phyloP scores from a whole-genome alignment of 768 basidiomycete genomes.

The Trametes punicea region DNA sequence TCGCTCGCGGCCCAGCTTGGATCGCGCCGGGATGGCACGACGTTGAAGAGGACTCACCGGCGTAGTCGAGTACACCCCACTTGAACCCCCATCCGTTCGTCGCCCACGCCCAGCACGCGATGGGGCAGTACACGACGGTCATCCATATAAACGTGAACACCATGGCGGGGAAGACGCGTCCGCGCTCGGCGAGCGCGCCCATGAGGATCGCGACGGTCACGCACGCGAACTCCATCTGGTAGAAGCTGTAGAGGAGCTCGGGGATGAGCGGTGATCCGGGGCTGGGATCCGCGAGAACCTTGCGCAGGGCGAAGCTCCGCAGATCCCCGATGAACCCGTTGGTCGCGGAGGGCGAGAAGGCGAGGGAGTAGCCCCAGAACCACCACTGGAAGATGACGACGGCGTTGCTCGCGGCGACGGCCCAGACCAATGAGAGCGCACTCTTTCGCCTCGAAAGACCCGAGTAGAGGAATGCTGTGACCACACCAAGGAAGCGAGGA shows the following conservation, averaged over 20 bases:
- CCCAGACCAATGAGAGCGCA: slow-evolving; percentile 74
- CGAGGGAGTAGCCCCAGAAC: slow-evolving; percentile 79
- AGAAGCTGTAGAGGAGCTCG: slow-evolving; percentile 78
- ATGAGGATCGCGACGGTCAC: slow-evolving; percentile 76
- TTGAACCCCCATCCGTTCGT: slow-evolving; percentile 79
- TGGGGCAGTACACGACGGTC: slow-evolving; percentile 83
- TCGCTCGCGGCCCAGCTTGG: too few species aligned
- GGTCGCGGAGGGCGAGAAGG: slow-evolving; percentile 74
- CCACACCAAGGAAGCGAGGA: slow-evolving; percentile 44
- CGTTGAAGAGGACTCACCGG: too few species aligned
- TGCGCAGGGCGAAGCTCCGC: slow-evolving; percentile 68
- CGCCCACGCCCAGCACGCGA: slow-evolving; percentile 86
- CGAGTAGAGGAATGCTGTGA: slow-evolving; percentile 72
- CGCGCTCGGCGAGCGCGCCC: slow-evolving; percentile 84
- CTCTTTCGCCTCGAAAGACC: slow-evolving; percentile 69
- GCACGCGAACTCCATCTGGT: slow-evolving; percentile 84
- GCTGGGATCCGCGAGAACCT: slow-evolving; percentile 68
- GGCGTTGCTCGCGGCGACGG: slow-evolving; percentile 67
- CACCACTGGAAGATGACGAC: slow-evolving; percentile 81
- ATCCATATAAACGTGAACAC: slow-evolving; percentile 81
- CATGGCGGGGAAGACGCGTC: slow-evolving; percentile 78
- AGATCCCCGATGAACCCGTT: slow-evolving; percentile 82
- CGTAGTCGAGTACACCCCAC: slow-evolving; percentile 86
- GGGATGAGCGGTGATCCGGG: slow-evolving; percentile 82
- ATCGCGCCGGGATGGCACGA: too few species aligned